Evolutionary conservation across 257 asterid genomes (phyloP), one percentile per base, ranked within the genome.

Genomic region (Nicotiana tomentosiformis): DNA sequence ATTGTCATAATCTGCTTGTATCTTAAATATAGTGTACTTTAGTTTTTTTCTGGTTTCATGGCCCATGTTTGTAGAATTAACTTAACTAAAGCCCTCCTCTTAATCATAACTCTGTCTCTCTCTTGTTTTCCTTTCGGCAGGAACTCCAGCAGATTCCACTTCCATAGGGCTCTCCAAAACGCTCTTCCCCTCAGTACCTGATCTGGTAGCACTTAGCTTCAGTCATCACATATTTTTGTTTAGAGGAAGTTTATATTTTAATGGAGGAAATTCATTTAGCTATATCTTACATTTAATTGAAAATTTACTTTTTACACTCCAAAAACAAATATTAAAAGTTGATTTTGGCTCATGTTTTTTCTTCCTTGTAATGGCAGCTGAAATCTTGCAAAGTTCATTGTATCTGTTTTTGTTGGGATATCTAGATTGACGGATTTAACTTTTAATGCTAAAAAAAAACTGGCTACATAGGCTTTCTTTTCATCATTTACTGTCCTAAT

Each of bases 101-200:
- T 29, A 0, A 39, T 39, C 43, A 7, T 49, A 15, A 4, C 26
- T 74, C 62, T 49, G 23, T 74, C 2, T 49, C 15, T 58, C 23
- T 49, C 61, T 20, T 79, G 35, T 20, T 60, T 60, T 37, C 5
- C 70, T 80, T 43, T 66, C 60, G 88, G 84, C 89, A 93, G 98
- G 97, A 84, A 90, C 95, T 81, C 98, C 97, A 9, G 98, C 97
- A 62, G 98, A 95, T 65, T 95, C 93, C 83, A 85, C 98, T 51
- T 93, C 98, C 72, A 84, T 95, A 83, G 98, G 98, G 62, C 67
- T 92, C 84, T 93, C 98, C 65, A 86, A 88, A 82, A 85, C 86
- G 81, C 92, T 95, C 69, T 92, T 95, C 88, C 89, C 97, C 80
- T 84, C 85, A 56, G 68, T 89, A 78, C 98, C 98, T 86, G 97